phyloP scores from a whole-genome alignment of 2,329 filamentous ascomycete species.

The Plectosphaerella cucumerina region DNA sequence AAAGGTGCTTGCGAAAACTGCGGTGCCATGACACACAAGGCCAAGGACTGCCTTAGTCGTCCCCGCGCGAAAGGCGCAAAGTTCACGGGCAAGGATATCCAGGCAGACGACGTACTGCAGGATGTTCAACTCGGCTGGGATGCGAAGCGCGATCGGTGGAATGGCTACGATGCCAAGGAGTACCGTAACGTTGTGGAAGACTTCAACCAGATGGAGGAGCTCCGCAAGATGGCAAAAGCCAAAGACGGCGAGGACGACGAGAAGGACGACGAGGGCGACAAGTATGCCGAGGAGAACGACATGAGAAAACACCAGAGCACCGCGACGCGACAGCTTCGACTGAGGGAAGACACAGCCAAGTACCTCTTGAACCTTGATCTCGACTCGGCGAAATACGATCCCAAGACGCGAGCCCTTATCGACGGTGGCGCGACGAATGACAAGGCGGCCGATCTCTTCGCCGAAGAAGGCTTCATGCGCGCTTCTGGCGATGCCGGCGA shows the following conservation, averaged over 20 bases:
- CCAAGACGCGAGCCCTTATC: slow-evolving; percentile 89
- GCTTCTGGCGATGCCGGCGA: slow-evolving; percentile 87
- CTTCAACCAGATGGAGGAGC: slow-evolving; percentile 78
- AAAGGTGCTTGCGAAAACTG: slow-evolving; percentile 99
- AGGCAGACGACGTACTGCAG: slow-evolving; percentile 84
- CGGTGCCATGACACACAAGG: slow-evolving; percentile 93
- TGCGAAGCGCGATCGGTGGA: slow-evolving; percentile 96
- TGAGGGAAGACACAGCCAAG: slow-evolving; percentile 95
- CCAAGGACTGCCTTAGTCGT: slow-evolving; percentile 85
- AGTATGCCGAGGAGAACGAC: slow-evolving; percentile 91
- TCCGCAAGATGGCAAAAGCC: slow-evolving; percentile 51
- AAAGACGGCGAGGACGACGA: slow-evolving; percentile 46
- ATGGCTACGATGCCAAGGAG: slow-evolving; percentile 89
- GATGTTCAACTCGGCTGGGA: slow-evolving; percentile 91
- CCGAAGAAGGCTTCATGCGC: slow-evolving; percentile 88
- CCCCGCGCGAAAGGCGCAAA: slow-evolving; percentile 86
- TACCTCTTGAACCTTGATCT: slow-evolving; percentile 93
- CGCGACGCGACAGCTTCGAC: slow-evolving; percentile 81
- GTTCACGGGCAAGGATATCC: slow-evolving; percentile 89
- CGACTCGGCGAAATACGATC: slow-evolving; percentile 96
- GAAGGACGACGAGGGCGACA: slow-evolving; percentile 58
- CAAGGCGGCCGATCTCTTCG: slow-evolving; percentile 75
- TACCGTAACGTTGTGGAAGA: slow-evolving; percentile 86
- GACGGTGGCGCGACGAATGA: slow-evolving; percentile 78
- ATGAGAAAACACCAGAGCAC: slow-evolving; percentile 94